Evolutionary conservation across 768 basidiomycete genomes (phyloP).

Genomic region (Neoboletus subvelutipes): DNA sequence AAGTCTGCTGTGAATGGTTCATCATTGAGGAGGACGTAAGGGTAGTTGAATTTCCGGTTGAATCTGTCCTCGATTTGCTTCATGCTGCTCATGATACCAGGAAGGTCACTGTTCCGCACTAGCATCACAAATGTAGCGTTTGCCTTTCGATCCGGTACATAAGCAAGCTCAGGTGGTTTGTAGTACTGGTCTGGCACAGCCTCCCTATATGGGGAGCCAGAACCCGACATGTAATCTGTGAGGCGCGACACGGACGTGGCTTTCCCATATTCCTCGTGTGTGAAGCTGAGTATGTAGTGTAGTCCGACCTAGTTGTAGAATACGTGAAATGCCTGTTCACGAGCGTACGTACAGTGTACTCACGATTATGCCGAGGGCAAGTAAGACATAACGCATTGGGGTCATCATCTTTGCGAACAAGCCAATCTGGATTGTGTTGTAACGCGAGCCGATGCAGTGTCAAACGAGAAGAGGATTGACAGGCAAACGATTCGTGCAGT

Average conservation of each 20-base stretch:
- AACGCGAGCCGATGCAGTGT: too few relatives aligned
- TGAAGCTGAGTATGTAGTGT: constrained; percentile 43
- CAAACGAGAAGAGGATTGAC: background rate
- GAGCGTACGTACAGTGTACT: constrained; percentile 18
- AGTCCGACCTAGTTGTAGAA: constrained; percentile 33
- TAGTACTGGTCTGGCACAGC: constrained; percentile 63
- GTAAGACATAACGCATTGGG: constrained; percentile 55
- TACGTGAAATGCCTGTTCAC: constrained; percentile 8
- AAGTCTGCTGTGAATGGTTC: constrained; percentile 75
- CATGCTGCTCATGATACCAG: constrained; percentile 62
- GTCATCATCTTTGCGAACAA: constrained; percentile 48
- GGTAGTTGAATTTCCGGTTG: constrained; percentile 76
- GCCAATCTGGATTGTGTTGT: background rate
- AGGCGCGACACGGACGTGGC: constrained; percentile 40
- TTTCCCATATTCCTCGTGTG: constrained; percentile 43
- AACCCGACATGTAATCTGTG: constrained; percentile 22
- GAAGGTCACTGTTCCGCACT: constrained; percentile 62
- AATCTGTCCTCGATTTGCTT: constrained; percentile 84
- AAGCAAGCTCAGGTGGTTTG: constrained; percentile 35
- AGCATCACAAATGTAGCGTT: constrained; percentile 86
- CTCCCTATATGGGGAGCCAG: constrained; percentile 51
- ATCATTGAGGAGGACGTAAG: constrained; percentile 90
- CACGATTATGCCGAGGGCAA: constrained; percentile 49
- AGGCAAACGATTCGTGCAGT: background rate
- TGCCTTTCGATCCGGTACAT: constrained; percentile 56